Evolutionary conservation across 179 eudicot genomes (phyloP).

Genomic region (Sideroxylon spinosum): DNA sequence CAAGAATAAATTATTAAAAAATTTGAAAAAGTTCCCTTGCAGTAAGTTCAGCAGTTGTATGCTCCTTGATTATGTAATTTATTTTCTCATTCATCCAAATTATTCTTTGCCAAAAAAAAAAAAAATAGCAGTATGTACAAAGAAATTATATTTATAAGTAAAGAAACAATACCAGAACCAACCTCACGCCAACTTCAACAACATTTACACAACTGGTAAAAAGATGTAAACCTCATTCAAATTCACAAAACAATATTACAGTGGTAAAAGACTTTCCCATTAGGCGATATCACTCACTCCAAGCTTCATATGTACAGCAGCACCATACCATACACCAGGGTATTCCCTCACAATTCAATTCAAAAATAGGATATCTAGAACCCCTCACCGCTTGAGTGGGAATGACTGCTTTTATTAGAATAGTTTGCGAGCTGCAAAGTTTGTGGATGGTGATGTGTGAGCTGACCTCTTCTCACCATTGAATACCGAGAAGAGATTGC

Average conservation of each 20-base stretch:
- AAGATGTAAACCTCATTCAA: not conserved
- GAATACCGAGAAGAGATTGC: not conserved
- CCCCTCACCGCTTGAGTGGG: not conserved
- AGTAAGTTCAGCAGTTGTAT: not conserved
- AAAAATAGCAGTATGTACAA: not conserved
- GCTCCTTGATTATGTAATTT: too few relatives aligned
- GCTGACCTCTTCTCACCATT: slow-evolving; percentile 12
- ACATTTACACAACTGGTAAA: not conserved
- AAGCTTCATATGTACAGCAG: too few relatives aligned
- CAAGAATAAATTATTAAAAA: not conserved
- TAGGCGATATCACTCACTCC: too few relatives aligned
- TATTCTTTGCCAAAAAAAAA: too few relatives aligned
- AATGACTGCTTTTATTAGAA: not conserved
- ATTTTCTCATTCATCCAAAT: too few relatives aligned
- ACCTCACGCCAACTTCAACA: not conserved
- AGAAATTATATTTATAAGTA: not conserved
- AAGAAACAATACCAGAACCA: not conserved
- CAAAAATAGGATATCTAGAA: too few relatives aligned
- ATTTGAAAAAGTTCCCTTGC: not conserved
- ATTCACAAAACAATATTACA: not conserved
- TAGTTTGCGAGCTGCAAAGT: not conserved
- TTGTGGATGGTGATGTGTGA: slow-evolving; percentile 1
- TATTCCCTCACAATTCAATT: too few relatives aligned
- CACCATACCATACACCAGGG: too few relatives aligned
- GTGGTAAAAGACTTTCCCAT: too few relatives aligned